Base-by-base conservation (phyloP, 257 asterid species). In the Prunella vulgaris region DNA sequence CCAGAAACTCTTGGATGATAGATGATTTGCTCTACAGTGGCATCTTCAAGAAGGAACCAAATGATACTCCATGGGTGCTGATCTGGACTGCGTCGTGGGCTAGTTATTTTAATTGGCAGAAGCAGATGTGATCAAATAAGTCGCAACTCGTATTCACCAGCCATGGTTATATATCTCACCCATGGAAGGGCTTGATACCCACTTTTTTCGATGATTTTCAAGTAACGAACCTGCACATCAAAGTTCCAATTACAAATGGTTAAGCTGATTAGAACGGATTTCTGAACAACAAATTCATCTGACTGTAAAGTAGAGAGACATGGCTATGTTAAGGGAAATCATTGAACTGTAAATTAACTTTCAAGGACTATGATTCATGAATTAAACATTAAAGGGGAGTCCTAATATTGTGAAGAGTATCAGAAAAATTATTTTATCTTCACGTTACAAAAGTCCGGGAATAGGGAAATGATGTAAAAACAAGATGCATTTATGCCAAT, bases 151-250 rank as follows among this genome's bases (percentile, higher is more conserved):
- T 90, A 88, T 78, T 90, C 97, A 74, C 97, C 96, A 35, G 90
- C 97, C 96, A 85, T 86, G 60, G 96, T 90, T 64, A 90, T 90
- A 76, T 86, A 90, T 80, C 95, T 85, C 83, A 86, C 96, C 96
- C 96, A 88, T 14, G 96, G 97, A 38, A 90, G 95, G 77, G 95
- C 90, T 74, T 86, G 96, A 68, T 90, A 90, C 51, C 96, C 97
- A 76, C 97, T 88, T 80, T 90, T 90, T 77, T 90, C 97, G 37
- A 90, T 90, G 66, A 90, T 88, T 80, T 90, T 90, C 82, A 90
- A 79, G 84, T 90, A 88, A 15, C 95, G 95, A 66, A 88, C 92
- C 96, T 90, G 61, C 72, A 66, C 46, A 72, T 28, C 60, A 38
- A 32, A 66, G 49, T 68, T 52, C 17, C 59, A 12, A 38, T 6